Evolutionary conservation across 176 grass and related monocot genomes (phyloP), one percentile per base, ranked within the genome.

Genomic region (Raddia guianensis): DNA sequence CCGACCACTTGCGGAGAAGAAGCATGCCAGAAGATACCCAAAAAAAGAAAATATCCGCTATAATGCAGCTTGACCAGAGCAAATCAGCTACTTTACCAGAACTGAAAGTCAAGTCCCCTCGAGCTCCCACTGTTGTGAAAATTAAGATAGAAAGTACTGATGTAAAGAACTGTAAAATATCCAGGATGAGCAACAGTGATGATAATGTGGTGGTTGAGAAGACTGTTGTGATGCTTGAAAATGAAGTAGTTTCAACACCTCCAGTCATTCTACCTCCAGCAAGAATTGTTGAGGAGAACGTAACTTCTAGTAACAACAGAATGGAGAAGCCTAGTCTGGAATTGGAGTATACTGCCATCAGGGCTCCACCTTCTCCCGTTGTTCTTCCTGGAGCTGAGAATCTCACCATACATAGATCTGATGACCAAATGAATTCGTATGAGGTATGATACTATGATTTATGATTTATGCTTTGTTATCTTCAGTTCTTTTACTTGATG

Each of bases 11-110:
- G 77, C 60, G 80, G 53, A 90, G 83, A 74, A 90, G 60, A 88
- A 70, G 74, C 85, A 69, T 73, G 62, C 80, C 86, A 5, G 90
- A 86, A 44, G 88, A 93, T 66, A 67, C 62, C 15, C 85, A 86
- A 13, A 95, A 60, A 68, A 93, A 91, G 81, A 98, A 92, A 87
- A 85, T 98, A 61, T 91, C 92, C 34, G 92, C 90, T 71, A 98
- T 98, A 74, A 55, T 93, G 84, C 92, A 98, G 73, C 89, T 98
- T 43, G 96, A 98, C 77, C 74, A 98, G 84, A 98, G 56, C 58
- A 98, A 95, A 85, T 91, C 88, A 79, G 88, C 90, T 84, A 84
- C 88, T 66, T 71, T 98, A 63, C 92, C 92, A 50, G 96, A 91
- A 78, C 63, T 93, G 51, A 98, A 87, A 75, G 75, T 91, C 64